These are phyloP conservation scores for Abrus pulchellus DNA, from an alignment of 306 rosid species.

Conservation along the genomic window DNA sequence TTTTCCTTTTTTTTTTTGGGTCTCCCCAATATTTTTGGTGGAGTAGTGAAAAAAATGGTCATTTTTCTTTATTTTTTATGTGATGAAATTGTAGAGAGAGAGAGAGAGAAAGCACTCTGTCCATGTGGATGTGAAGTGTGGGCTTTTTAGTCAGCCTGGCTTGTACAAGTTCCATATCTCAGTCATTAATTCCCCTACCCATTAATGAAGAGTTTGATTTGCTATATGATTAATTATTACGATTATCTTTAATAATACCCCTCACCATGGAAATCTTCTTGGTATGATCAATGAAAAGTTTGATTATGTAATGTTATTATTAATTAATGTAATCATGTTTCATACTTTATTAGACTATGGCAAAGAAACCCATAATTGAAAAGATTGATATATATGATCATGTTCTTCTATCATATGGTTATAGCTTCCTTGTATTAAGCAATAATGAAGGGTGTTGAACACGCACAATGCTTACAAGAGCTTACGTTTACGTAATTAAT, in stretches of 20 bases:
- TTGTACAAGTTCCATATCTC: constrained; percentile 46
- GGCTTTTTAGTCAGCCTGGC: constrained; percentile 45
- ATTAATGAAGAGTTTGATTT: constrained; percentile 44
- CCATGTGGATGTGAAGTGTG: constrained; percentile 73
- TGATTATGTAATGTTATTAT: not conserved
- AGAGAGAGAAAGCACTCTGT: constrained; percentile 64
- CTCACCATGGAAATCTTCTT: constrained; percentile 23
- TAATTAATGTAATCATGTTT: not conserved
- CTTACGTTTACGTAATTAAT: constrained; percentile 42
- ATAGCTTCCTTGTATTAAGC: not conserved
- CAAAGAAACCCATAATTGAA: not conserved
- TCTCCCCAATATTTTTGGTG: constrained; percentile 49
- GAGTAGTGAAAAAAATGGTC: constrained; percentile 49
- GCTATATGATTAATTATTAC: not conserved
- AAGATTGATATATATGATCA: not conserved
- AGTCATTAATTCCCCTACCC: constrained; percentile 7
- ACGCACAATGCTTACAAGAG: constrained; percentile 14
- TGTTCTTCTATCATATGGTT: not conserved
- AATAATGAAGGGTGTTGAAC: constrained; percentile 42
- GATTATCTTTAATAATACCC: not conserved
- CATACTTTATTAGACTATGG: not conserved
- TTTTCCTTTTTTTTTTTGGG: not conserved
- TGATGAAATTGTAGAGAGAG: constrained; percentile 53
- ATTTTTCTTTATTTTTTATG: constrained; percentile 1
- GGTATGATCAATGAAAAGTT: constrained; percentile 34